Base-by-base conservation (phyloP, 257 asterid genomes). In the Mitragyna speciosa region DNA sequence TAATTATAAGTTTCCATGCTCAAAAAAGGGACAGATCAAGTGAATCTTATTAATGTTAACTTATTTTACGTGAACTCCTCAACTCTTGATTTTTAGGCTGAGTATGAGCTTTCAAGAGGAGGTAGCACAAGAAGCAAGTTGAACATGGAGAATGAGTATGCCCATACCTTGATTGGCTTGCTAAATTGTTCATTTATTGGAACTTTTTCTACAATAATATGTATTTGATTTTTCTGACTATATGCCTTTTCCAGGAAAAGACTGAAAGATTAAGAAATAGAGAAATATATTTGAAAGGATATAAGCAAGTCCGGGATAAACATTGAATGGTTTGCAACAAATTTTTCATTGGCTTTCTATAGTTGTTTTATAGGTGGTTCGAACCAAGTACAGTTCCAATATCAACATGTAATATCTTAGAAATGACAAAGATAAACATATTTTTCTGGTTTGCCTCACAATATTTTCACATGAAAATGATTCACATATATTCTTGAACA, bases 131-230 rank as follows among this genome's bases (percentile, higher is more conserved):
- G 93, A 87, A 86, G 81, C 79, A 95, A 88, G 91, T 96, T 93
- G 85, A 88, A 43, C 89, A 75, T 85, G 88, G 96, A 91, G 83
- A 85, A 83, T 73, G 98, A 92, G 99, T 93, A 95, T 78, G 98
- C 80, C 81, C 77, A 65, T 64, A 77, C 84, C 68, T 83, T 78
- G 59, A 59, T 70, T 70, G 30, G 30, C 45, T 36, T 12, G 65
- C 24, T 52, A 48, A 64, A 79, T 28, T 28, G 22, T 58, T 56
- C 30, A 33, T 43, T 20, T 65, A 12, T 41, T 0, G 59, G 47
- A 52, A 69, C 61, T 64, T 30, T 59, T 26, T 51, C 28, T 6
- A 39, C 10, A 28, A 14, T 54, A 28, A 19, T 24, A 15, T 43
- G 15, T 26, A 49, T 68, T 56, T 28, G 70, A 64, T 66, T 73